These are phyloP conservation scores for Bryoerythrophyllum caledonicum DNA, from an alignment of 225 moss, liverwort and hornwort genomes.

Conservation along the genomic window DNA sequence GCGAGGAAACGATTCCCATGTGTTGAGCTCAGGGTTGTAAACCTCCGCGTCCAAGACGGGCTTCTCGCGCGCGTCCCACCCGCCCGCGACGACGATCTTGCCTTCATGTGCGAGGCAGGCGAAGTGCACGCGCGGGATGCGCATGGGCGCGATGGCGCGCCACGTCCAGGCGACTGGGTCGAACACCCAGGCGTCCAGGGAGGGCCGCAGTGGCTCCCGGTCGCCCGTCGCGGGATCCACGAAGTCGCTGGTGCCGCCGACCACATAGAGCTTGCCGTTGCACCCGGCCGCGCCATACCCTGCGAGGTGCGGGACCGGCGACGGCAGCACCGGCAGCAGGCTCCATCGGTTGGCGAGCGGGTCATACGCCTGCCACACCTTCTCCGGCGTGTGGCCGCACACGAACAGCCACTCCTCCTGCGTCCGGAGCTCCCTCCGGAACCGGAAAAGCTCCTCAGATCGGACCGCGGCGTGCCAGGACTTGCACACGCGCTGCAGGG, in stretches of 20 bases:
- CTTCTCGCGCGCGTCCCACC: conserved; percentile 65
- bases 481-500: conserved; percentile 70
- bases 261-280: conserved; percentile 79
- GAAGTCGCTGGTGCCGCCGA: conserved; percentile 83
- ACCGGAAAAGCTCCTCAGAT: conserved; percentile 71
- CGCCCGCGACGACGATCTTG: conserved; percentile 77
- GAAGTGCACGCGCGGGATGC: conserved; percentile 72
- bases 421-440: conserved; percentile 52
- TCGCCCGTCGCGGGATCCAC: conserved; percentile 82
- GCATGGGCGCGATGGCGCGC: conserved; percentile 73
- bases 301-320: conserved; percentile 56
- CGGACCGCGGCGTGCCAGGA: conserved; percentile 67
- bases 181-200: conserved; percentile 76
- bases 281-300: conserved; percentile 78
- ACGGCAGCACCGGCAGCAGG: conserved; percentile 65
- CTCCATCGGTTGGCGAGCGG: conserved; percentile 70
- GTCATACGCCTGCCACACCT: conserved; percentile 97
- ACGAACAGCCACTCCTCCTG: conserved; percentile 88
- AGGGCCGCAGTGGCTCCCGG: conserved; percentile 57
- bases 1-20: conserved; percentile 70
- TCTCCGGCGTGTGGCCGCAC: conserved; percentile 75
- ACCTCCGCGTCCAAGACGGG: conserved; percentile 59
- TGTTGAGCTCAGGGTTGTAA: conserved; percentile 56
- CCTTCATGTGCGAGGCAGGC: conserved; percentile 74
- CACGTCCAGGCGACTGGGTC: conserved; percentile 73